Evolutionary conservation across 371 early-diverging fungal species (phyloP).

Genomic region (Mortierella sp.): DNA sequence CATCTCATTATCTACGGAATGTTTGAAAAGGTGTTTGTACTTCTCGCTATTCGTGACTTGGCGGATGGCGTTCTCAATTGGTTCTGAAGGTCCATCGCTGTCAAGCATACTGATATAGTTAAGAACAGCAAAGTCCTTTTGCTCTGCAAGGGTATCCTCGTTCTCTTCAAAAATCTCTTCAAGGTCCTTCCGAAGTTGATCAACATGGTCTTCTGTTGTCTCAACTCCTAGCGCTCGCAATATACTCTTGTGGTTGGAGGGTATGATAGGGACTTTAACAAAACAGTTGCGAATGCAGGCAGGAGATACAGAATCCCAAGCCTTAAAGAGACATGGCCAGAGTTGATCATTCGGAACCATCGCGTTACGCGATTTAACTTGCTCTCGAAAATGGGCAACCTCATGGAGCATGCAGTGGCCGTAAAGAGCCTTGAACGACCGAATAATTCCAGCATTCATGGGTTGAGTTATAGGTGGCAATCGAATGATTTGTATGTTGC

Average conservation of each 20-base stretch:
- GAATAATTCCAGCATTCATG: slow-evolving; percentile 7
- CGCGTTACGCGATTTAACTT: neutral
- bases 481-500: neutral
- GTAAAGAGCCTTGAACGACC: slow-evolving; percentile 10
- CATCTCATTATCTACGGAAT: neutral
- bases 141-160: neutral
- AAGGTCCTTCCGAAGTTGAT: neutral
- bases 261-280: neutral
- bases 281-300: slow-evolving; percentile 10
- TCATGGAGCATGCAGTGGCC: neutral
- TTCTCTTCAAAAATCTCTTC: neutral
- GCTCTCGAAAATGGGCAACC: neutral
- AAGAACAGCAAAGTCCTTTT: neutral
- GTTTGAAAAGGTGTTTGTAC: neutral
- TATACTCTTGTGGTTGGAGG: neutral
- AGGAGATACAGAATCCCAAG: slow-evolving; percentile 7
- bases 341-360: neutral
- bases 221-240: neutral
- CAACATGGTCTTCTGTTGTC: neutral
- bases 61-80: neutral
- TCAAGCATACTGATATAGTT: neutral
- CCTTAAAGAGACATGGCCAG: slow-evolving; percentile 6
- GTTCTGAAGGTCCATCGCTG: neutral
- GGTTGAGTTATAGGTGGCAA: slow-evolving; percentile 4
- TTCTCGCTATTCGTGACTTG: neutral